These are phyloP conservation scores for Gastrolobium villosum DNA, from an alignment of 306 rosid species.

Conservation along the genomic window DNA sequence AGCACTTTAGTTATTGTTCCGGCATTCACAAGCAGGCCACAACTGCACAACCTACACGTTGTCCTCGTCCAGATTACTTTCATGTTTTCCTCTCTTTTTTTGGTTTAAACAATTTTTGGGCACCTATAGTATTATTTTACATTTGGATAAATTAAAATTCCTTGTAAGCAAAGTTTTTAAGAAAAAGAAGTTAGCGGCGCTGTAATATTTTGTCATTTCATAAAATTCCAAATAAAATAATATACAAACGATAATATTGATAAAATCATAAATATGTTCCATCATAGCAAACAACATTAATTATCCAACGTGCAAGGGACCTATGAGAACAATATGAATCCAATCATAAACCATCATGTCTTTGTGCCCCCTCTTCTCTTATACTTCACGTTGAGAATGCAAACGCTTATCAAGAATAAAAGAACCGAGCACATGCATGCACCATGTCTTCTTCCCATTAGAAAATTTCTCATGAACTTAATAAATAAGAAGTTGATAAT, in stretches of 20 bases:
- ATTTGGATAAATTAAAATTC: not conserved
- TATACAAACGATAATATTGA: not conserved
- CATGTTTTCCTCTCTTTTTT: not conserved
- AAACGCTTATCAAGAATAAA: not conserved
- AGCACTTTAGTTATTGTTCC: too few relatives aligned
- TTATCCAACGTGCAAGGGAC: conserved; percentile 50
- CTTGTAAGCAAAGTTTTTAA: not conserved
- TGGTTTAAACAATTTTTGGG: not conserved
- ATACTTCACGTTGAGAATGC: conserved; percentile 23
- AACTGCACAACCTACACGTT: not conserved
- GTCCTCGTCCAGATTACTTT: not conserved
- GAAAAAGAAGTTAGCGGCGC: not conserved
- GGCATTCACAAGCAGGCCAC: not conserved
- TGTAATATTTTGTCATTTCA: not conserved
- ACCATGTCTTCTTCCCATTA: conserved; percentile 4
- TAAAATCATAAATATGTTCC: conserved; percentile 30
- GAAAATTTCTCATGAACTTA: not conserved
- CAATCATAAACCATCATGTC: conserved; percentile 45
- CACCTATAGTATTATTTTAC: not conserved
- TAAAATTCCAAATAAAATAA: conserved; percentile 16
- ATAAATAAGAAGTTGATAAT: not conserved
- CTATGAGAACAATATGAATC: conserved; percentile 49
- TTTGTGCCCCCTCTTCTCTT: conserved; percentile 36
- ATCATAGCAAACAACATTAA: conserved; percentile 45
- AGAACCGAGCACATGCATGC: conserved; percentile 49